phyloP scores from a whole-genome alignment of 805 yeast species.

The Saccharomycopsis sp. region DNA sequence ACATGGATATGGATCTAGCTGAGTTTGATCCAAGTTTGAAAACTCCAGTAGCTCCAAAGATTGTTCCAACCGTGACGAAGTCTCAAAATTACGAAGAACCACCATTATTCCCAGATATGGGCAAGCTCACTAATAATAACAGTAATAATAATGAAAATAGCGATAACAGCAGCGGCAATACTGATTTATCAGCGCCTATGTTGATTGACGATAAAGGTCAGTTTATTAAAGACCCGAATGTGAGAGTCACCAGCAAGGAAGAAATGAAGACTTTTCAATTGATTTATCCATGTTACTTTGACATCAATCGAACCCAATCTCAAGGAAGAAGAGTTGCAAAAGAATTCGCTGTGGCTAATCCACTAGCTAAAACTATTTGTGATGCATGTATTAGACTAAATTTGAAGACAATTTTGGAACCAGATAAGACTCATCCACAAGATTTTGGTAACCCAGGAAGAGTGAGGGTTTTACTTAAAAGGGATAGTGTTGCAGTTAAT shows the following conservation, averaged over 20 bases:
- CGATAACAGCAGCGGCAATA: conserved; percentile 16
- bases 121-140: not conserved
- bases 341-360: conserved; percentile 73
- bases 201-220: conserved; percentile 15
- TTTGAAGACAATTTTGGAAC: conserved; percentile 46
- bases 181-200: conserved; percentile 20
- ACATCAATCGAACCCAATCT: conserved; percentile 59
- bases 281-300: conserved; percentile 90
- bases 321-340: conserved; percentile 78
- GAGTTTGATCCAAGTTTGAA: conserved; percentile 71
- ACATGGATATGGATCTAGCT: conserved; percentile 88
- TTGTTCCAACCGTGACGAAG: conserved; percentile 52
- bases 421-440: conserved; percentile 88
- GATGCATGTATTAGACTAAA: conserved; percentile 52
- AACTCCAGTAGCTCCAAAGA: conserved; percentile 67
- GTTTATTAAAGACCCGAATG: conserved; percentile 16
- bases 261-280: conserved; percentile 65
- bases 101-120: conserved; percentile 26
- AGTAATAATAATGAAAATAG: not conserved
- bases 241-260: conserved; percentile 46
- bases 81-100: conserved; percentile 47
- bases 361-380: conserved; percentile 73
- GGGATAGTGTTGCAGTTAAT: conserved; percentile 37
- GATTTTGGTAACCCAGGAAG: conserved; percentile 98
- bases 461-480: conserved; percentile 65